Evolutionary conservation across 2,329 filamentous ascomycete species (phyloP), one percentile per base, ranked within the genome.

Genomic region (Dendrostoma leiphaemia): DNA sequence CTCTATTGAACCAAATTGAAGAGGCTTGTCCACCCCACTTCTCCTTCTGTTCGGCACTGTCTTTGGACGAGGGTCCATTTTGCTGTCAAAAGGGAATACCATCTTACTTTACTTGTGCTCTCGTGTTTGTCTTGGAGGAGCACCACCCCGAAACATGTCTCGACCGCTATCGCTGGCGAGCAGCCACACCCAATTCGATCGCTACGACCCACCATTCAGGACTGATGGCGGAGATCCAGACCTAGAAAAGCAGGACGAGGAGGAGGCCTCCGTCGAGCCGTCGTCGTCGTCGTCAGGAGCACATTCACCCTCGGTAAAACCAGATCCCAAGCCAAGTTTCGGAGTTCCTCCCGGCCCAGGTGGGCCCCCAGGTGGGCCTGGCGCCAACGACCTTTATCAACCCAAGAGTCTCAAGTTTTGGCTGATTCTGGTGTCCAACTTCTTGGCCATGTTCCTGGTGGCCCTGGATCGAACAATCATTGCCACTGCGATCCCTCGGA

Each of bases 391-490:
- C 28, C 74, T 79, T 52, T 83, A 75, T 67, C 67, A 78, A 55
- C 80, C 80, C 12, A 77, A 74, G 64, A 81, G 74, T 8, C 50
- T 79, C 57, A 76, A 75, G 60, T 83, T 83, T 62, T 83, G 80
- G 80, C 71, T 80, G 58, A 73, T 81, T 43, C 70, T 83, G 8
- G 34, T 77, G 28, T 81, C 77, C 57, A 76, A 81, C 56, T 79
- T 83, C 54, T 67, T 81, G 6, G 75, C 79, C 57, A 70, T 84
- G 61, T 82, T 84, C 59, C 71, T 83, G 28, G 79, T 84, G 23
- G 81, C 81, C n/a, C 71, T 84, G 10, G 78, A 80, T 61, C 69
- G 77, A 24, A 82, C 80, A n/a, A 82, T 83, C 59, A 71, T 83
- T 45, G 74, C 79, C 57, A 83, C 72, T 37, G 81, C 80, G 10